Evolutionary conservation across 306 rosid species (phyloP), one percentile per base, ranked within the genome.

Genomic region (Glycine latifolia): DNA sequence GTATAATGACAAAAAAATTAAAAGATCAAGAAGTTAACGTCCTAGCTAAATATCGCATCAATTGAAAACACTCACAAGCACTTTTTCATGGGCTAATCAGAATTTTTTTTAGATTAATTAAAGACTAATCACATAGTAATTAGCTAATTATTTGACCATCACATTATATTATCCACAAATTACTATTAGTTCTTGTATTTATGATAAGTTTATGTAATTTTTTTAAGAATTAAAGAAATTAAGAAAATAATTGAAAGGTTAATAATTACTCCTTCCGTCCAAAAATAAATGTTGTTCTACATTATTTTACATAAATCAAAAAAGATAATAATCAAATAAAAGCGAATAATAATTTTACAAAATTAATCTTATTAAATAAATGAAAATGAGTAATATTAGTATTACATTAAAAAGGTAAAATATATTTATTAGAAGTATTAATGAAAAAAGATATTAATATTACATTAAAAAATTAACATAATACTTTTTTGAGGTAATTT

Each of bases 1-100:
- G 77, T 70, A 59, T 59, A 47, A 46, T 70, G 59, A 44, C 65
- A 49, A 17, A 41, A 41, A 67, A 39, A 7, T 56, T 69, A 49
- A 13, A 15, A 39, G 31, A 26, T 26, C 31, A 5, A 76, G 31
- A 48, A 47, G 60, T 50, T 49, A 65, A 67, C 33, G 10, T 72
- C 46, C 10, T 43, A 43, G 50, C 26, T 41, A 66, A 37, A 17
- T 58, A 74, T 49, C 8, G 2, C 10, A 20, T 16, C 68, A 9
- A 10, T 37, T 17, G 41, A 43, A 10, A 54, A 26, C 52, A 41
- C 41, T 74, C 26, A 16, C 66, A 10, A 37, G 17, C 12, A 74
- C 33, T 37, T 37, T 15, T 41, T 55, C 67, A 13, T 2, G 54
- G n/a, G 66, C 5, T 8, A 52, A 52, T 49, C 44, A 39, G 43